Percentiles rank a stretch among this genome's conserved stretches.
Evolutionary conservation across 2,329 filamentous ascomycete species (phyloP).

Genomic region (Trichoderma simmonsii): DNA sequence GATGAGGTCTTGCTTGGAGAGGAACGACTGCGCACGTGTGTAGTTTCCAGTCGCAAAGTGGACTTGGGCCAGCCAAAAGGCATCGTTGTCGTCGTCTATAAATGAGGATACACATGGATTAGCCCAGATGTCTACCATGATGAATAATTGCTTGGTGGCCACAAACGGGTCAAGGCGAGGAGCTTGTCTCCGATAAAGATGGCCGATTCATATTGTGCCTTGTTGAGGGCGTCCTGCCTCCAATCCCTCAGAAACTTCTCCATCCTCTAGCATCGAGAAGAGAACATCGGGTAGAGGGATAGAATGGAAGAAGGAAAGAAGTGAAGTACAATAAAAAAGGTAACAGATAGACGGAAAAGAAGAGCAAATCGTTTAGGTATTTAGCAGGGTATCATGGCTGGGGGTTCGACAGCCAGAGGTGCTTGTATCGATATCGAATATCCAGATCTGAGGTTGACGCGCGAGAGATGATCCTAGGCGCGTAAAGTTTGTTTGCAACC

Average conservation of each 20-base stretch:
- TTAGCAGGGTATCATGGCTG: neutral
- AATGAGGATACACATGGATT: neutral
- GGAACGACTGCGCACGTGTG: conserved; percentile 81
- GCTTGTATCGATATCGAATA: neutral
- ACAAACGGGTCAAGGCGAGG: conserved; percentile 83
- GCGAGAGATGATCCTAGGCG: neutral
- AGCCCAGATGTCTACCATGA: neutral
- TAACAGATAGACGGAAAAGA: neutral
- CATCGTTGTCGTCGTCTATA: conserved; percentile 85
- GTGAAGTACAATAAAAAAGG: neutral
- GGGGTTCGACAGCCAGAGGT: neutral
- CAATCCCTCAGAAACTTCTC: conserved; percentile 90
- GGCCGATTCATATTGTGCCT: conserved; percentile 93
- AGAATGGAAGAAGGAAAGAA: neutral
- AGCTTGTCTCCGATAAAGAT: conserved; percentile 98
- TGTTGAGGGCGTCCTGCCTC: conserved; percentile 92
- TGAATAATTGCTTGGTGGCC: neutral
- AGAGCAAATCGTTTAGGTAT: neutral
- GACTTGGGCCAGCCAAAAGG: conserved; percentile 96
- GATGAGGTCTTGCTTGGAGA: conserved; percentile 80
- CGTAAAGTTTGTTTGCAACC: conserved; percentile 3
- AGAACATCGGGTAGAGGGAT: neutral
- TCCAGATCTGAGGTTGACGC: conserved; percentile 4
- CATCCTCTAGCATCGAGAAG: conserved; percentile 52
- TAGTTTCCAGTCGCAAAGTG: conserved; percentile 96